Conservation (phyloP, 1,139 yeast species). For the Sugiyamaella xylanicola region DNA sequence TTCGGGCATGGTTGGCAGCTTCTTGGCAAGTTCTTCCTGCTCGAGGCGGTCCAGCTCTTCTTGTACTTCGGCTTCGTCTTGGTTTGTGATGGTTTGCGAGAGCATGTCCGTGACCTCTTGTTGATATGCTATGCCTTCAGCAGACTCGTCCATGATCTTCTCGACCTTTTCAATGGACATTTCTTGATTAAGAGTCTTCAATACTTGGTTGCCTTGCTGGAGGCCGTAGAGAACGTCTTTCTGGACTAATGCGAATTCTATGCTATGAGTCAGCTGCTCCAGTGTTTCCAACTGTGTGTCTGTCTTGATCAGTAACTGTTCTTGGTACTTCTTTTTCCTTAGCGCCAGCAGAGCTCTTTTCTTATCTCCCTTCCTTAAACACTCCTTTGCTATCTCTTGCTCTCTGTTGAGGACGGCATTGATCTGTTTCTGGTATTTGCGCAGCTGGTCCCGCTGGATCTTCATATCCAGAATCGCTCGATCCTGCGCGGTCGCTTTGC, state of each 20-base stretch:
- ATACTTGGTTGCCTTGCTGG: constrained; percentile 73
- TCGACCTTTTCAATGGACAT: constrained; percentile 81
- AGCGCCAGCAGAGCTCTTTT: constrained; percentile 69
- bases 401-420: constrained; percentile 59
- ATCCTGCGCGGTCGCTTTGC: constrained; percentile 75
- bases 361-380: constrained; percentile 56
- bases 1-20: constrained; percentile 33
- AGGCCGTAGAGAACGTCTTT: constrained; percentile 80
- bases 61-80: constrained; percentile 68
- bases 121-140: constrained; percentile 78
- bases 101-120: constrained; percentile 56
- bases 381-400: constrained; percentile 57
- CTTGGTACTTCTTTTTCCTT: constrained; percentile 80
- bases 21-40: constrained; percentile 43
- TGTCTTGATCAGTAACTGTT: constrained; percentile 64
- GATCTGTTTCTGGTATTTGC: constrained; percentile 70
- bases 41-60: constrained; percentile 59
- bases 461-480: constrained; percentile 83
- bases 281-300: constrained; percentile 76
- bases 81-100: constrained; percentile 50
- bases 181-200: constrained; percentile 73
- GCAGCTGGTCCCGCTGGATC: constrained; percentile 81
- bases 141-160: constrained; percentile 76
- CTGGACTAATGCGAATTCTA: constrained; percentile 88
- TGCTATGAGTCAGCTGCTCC: constrained; percentile 54